phyloP scores from a whole-genome alignment of 2,329 filamentous ascomycete species.

The Microsporum canis region DNA sequence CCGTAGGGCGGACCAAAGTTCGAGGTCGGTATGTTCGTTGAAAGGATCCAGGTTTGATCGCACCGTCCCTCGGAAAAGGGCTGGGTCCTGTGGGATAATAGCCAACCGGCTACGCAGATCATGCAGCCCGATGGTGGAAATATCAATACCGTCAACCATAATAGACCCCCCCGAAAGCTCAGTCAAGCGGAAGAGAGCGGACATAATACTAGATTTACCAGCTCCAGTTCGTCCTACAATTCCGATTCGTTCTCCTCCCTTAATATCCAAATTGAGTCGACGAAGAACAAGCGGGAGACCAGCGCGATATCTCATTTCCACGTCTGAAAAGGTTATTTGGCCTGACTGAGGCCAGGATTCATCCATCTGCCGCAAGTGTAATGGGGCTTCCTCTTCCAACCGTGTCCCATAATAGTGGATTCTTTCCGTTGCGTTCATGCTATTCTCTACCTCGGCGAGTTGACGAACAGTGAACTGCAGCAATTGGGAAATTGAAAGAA shows the following conservation, averaged over 20 bases:
- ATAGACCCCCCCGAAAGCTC: slow-evolving; percentile 33
- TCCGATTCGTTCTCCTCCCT: slow-evolving; percentile 38
- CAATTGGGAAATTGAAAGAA: slow-evolving; percentile 86
- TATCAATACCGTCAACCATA: slow-evolving; percentile 35
- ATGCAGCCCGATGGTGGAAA: slow-evolving; percentile 30
- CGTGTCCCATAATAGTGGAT: slow-evolving; percentile 79
- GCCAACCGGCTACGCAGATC: slow-evolving; percentile 35
- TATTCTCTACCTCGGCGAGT: slow-evolving; percentile 90
- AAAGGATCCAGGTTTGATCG: slow-evolving; percentile 38
- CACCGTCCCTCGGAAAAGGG: slow-evolving; percentile 35
- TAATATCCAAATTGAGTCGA: slow-evolving; percentile 44
- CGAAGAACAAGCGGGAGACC: slow-evolving; percentile 62
- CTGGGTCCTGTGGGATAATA: slow-evolving; percentile 38
- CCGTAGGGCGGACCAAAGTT: slow-evolving; percentile 38
- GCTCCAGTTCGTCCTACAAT: slow-evolving; percentile 38
- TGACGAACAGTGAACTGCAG: slow-evolving; percentile 92
- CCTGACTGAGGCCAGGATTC: slow-evolving; percentile 76
- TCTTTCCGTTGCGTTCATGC: slow-evolving; percentile 93
- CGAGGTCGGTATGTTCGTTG: slow-evolving; percentile 35
- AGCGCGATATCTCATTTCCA: slow-evolving; percentile 66
- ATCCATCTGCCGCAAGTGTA: slow-evolving; percentile 61
- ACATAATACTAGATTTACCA: slow-evolving; percentile 39
- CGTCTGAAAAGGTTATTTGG: slow-evolving; percentile 63
- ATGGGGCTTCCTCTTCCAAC: slow-evolving; percentile 78
- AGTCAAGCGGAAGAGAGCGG: slow-evolving; percentile 34